These are phyloP conservation scores for Coccinonectria pachysandricola DNA, from an alignment of 2,329 filamentous ascomycete genomes.

Conservation along the genomic window DNA sequence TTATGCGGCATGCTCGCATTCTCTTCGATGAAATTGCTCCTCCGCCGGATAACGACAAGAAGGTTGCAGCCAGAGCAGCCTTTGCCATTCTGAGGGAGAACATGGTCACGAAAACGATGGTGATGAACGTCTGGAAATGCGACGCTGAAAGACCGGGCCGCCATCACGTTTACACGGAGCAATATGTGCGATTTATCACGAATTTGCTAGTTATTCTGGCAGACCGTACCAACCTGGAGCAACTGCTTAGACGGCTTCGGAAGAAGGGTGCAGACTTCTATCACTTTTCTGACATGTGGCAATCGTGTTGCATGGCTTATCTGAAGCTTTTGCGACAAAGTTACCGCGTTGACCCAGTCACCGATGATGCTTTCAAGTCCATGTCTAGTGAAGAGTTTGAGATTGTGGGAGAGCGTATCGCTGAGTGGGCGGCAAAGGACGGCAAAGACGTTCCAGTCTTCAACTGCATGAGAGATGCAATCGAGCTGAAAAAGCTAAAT, in stretches of 20 bases:
- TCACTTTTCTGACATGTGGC: constrained; percentile 51
- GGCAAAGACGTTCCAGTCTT: constrained; percentile 32
- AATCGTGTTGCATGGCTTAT: constrained; percentile 43
- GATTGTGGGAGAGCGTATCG: constrained; percentile 42
- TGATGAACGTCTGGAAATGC: constrained; percentile 89
- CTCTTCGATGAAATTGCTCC: constrained; percentile 36
- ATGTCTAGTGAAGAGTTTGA: constrained; percentile 47
- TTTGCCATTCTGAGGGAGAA: constrained; percentile 63
- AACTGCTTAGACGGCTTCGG: constrained; percentile 66
- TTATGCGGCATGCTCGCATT: constrained; percentile 57
- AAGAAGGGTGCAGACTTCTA: constrained; percentile 71
- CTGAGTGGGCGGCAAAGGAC: constrained; percentile 40
- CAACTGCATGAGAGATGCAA: constrained; percentile 45
- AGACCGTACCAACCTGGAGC: constrained; percentile 67
- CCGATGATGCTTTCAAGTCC: constrained; percentile 46
- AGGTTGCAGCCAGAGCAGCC: constrained; percentile 64
- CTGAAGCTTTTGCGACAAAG: constrained; percentile 41
- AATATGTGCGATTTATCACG: constrained; percentile 77
- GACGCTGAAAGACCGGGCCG: constrained; percentile 74
- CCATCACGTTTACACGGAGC: constrained; percentile 84
- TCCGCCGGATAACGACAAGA: constrained; percentile 31
- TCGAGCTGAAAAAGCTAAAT: constrained; percentile 63
- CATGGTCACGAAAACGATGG: constrained; percentile 89
- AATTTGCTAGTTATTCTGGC: constrained; percentile 62
- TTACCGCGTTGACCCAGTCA: constrained; percentile 33